Percentiles rank a stretch among this genome's conserved stretches.
Evolutionary conservation across 2,329 filamentous ascomycete species (phyloP).

Genomic region (Talaromyces sp.): DNA sequence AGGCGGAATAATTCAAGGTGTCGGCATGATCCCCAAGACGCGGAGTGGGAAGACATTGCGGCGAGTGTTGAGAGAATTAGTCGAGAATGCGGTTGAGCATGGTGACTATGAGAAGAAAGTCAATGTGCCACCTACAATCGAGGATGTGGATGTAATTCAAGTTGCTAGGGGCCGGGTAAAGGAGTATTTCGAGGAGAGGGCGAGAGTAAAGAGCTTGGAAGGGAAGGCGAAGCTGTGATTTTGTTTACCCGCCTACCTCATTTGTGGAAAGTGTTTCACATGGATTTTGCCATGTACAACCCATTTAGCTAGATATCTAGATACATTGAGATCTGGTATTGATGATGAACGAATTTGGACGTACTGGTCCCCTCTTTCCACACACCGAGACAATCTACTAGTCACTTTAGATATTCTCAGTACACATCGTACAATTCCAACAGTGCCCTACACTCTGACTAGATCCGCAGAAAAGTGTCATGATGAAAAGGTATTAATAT

Average conservation of each 20-base stretch:
- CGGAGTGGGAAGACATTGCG: conserved; percentile 86
- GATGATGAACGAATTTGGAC: not conserved
- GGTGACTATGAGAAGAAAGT: conserved; percentile 70
- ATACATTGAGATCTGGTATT: not conserved
- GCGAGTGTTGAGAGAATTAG: conserved; percentile 73
- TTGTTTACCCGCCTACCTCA: not conserved
- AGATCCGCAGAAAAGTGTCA: not conserved
- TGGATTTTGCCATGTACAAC: not conserved
- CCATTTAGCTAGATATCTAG: not conserved
- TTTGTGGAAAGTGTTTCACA: not conserved
- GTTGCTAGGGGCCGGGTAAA: conserved; percentile 67
- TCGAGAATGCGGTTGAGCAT: conserved; percentile 71
- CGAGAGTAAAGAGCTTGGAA: conserved; percentile 21
- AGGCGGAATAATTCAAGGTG: conserved; percentile 79
- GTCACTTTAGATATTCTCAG: not conserved
- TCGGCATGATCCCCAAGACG: conserved; percentile 87
- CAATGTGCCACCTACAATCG: conserved; percentile 76
- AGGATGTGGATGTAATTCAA: conserved; percentile 71
- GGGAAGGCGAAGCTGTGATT: conserved; percentile 45
- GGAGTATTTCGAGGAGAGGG: conserved; percentile 66
- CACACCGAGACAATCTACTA: not conserved
- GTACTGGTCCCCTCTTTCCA: not conserved
- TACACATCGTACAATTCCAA: not conserved
- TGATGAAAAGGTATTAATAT: not conserved
- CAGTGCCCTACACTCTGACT: not conserved